phyloP scores from a whole-genome alignment of 2,329 filamentous ascomycete genomes.

The Trichoderma aggressivum region DNA sequence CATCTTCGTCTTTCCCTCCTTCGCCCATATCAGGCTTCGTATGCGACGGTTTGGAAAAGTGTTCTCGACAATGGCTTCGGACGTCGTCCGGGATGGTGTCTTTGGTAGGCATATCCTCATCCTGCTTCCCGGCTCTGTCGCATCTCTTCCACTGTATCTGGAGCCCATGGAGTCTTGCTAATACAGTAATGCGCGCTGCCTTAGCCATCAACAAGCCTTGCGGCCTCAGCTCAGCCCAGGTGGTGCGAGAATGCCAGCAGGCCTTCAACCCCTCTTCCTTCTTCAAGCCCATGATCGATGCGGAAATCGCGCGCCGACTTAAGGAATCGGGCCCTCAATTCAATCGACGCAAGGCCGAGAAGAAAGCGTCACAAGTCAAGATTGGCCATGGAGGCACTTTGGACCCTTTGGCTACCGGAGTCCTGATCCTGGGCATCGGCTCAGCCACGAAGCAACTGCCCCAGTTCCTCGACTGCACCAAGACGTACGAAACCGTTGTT shows the following conservation, averaged over 20 bases:
- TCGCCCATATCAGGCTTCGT: constrained; percentile 50
- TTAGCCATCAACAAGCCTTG: constrained; percentile 90
- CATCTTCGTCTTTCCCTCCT: constrained; percentile 51
- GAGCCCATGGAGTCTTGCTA: neutral
- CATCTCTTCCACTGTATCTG: neutral
- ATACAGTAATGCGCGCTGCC: constrained; percentile 6
- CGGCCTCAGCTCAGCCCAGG: constrained; percentile 82
- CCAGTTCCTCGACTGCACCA: constrained; percentile 81
- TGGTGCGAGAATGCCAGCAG: constrained; percentile 81
- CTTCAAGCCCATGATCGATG: constrained; percentile 74
- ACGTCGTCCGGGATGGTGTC: constrained; percentile 53
- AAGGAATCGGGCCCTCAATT: constrained; percentile 58
- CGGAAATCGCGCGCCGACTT: constrained; percentile 54
- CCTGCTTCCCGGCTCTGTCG: neutral
- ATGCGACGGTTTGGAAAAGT: constrained; percentile 34
- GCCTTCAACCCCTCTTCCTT: constrained; percentile 77
- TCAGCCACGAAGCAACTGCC: constrained; percentile 79
- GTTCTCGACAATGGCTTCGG: constrained; percentile 50
- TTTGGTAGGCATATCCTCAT: constrained; percentile 45
- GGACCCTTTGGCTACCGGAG: constrained; percentile 89
- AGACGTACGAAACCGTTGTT: constrained; percentile 86
- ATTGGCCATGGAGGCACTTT: constrained; percentile 95
- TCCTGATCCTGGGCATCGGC: constrained; percentile 85
- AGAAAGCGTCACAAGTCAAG: constrained; percentile 71
- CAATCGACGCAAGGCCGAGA: constrained; percentile 54